Evolutionary conservation across 805 yeast species (phyloP), one percentile per base, ranked within the genome.

Genomic region (Myxozyma melibiosi): DNA sequence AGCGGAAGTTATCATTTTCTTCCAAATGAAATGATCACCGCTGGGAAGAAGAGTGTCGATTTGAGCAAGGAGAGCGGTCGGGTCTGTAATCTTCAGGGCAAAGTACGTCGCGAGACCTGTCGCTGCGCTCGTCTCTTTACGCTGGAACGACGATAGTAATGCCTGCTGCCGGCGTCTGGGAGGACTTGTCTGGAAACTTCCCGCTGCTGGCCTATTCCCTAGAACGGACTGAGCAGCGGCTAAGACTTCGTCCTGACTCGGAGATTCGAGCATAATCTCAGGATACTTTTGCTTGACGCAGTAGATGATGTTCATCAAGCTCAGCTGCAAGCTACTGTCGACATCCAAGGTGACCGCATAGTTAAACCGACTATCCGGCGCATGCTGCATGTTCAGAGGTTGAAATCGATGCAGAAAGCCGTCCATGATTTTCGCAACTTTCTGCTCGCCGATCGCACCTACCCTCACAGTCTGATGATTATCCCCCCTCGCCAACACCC

Each of bases 391-490:
- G 57, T 80, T 72, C 1, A 88, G 77, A 0, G 83, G 81, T 67
- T 89, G 88, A 66, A 85, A 88, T 56, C 94, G 73, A 3, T 76
- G 76, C 47, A 88, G 74, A 66, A 92, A 91, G 0, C 91, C 90
- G 31, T 75, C 74, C 88, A 92, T 83, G 30, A 94, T 85, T 20
- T 76, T 78, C 30, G 75, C 71, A 0, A 88, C 84, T 50, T 78
- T 75, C n/a, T 71, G 70, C 4, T 75, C 74, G 8, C 84, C 83
- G 53, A 79, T 76, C 2, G 71, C 66, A 0, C 66, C 70, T 3
- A 75, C 78, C 63, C 85, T 83, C 37, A 94, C 88, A 1, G 91
- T 83, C 69, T 88, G 96, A 70, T 94, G 99, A 61, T 88, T 85
- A 67, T 90, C 90, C 2, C 97, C 97, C 65, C 99, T 78, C 2